These are phyloP conservation scores for Artemisia argyi DNA, from an alignment of 129 eudicot species.

Conservation along the genomic window DNA sequence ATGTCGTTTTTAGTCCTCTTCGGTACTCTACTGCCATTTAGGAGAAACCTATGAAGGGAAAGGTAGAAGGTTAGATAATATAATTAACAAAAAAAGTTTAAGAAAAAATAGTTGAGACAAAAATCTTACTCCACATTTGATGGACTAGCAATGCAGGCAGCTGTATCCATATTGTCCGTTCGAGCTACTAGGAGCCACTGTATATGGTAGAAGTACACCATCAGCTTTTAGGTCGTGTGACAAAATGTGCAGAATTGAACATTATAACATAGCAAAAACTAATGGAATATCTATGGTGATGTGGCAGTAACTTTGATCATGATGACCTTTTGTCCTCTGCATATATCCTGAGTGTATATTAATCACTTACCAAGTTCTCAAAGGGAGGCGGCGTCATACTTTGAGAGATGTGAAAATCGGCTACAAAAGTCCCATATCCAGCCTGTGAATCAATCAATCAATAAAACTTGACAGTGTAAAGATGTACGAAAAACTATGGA, in stretches of 20 bases:
- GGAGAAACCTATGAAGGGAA: slow-evolving; percentile 29
- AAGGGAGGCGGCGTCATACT: slow-evolving; percentile 27
- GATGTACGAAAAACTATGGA: not conserved
- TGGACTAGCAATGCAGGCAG: slow-evolving; percentile 36
- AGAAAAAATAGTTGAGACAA: not conserved
- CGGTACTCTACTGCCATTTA: slow-evolving; percentile 29
- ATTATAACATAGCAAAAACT: slow-evolving; percentile 9
- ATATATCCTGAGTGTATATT: slow-evolving; percentile 13
- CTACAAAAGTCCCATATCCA: slow-evolving; percentile 36
- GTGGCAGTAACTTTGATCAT: slow-evolving; percentile 10
- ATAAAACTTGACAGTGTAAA: slow-evolving; percentile 16
- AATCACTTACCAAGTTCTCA: slow-evolving; percentile 35
- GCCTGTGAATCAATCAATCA: slow-evolving; percentile 34
- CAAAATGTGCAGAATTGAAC: not conserved
- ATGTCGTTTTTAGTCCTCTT: slow-evolving; percentile 31
- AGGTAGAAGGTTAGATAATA: slow-evolving; percentile 16
- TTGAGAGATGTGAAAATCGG: slow-evolving; percentile 35
- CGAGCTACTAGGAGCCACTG: slow-evolving; percentile 43
- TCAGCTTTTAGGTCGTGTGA: slow-evolving; percentile 3
- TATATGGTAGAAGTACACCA: slow-evolving; percentile 4
- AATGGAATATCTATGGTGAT: slow-evolving; percentile 5
- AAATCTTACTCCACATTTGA: slow-evolving; percentile 32
- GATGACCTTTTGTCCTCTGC: not conserved
- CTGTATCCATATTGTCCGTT: slow-evolving; percentile 32
- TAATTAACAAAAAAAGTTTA: not conserved